Evolutionary conservation across 1,284 basidiomycete genomes (phyloP), one percentile per base, ranked within the genome.

Genomic region (Puccinia horiana): DNA sequence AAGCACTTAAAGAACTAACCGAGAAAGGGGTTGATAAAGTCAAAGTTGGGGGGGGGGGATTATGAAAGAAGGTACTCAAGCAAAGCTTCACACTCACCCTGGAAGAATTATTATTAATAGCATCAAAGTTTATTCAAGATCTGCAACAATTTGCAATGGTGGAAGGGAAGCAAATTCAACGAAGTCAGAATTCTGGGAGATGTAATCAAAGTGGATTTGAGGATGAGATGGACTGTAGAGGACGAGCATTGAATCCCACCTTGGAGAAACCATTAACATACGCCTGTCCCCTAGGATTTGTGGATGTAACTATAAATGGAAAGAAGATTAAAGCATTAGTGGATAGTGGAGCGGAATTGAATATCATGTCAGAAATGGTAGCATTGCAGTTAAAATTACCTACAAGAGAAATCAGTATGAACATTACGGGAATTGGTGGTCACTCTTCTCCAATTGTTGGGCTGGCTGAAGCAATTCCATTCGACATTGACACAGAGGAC

Each of bases 321-420:
- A 42, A 37, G 40, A 67, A 42, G 44, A 14, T 67, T 8, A 42
- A n/a, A 42, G 32, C 65, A 40, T 26, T 67, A 67, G 65, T 42
- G 23, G 65, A 67, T 18, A 67, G 35, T 11, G 65, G 65, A n/a
- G 65, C 65, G 0, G 65, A 67, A 42, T 40, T 67, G 37, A 67
- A 44, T 26, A 67, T 67, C 9, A 67, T 67, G 32, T 40, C 65
- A 16, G 65, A 67, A 29, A 9, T 12, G 18, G 5, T 63, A 37
- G 32, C 32, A 3, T 11, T 35, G 4, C 32, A 37, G 32, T 18
- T 63, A 0, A 20, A 20, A 8, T 4, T 63, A 18, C 2, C 32
- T 6, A 37, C 61, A 12, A 63, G 29, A 20, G 32, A 63, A 20
- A 37, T 63, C 29, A 35, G 29, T 8, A 63, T 63, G 61, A 35